These are phyloP conservation scores for Gentiana macrophylla DNA, from an alignment of 257 asterid genomes.

Conservation along the genomic window DNA sequence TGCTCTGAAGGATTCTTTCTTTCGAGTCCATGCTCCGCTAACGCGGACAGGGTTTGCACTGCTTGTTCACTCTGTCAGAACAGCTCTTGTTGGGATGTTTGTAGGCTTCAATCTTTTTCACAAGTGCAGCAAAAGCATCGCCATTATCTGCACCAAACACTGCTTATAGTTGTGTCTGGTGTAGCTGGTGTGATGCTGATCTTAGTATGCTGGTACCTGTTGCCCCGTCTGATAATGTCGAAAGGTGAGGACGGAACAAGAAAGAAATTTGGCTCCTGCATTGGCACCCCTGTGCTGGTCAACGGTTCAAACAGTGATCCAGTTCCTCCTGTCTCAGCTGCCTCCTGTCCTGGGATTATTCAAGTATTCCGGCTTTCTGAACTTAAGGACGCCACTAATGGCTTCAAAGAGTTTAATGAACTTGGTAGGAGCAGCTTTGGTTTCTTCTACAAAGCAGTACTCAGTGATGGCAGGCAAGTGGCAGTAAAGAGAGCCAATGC, in stretches of 20 bases:
- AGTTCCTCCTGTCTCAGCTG: slow-evolving; percentile 30
- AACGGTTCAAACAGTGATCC: slow-evolving; percentile 24
- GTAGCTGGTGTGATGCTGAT: slow-evolving; percentile 46
- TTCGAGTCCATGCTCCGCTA: slow-evolving; percentile 54
- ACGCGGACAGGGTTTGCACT: slow-evolving; percentile 84
- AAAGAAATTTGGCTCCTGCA: slow-evolving; percentile 22
- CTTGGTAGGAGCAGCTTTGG: slow-evolving; percentile 92
- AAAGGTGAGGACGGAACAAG: slow-evolving; percentile 27
- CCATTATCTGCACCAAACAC: slow-evolving; percentile 29
- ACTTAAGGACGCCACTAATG: slow-evolving; percentile 82
- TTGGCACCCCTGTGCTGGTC: slow-evolving; percentile 25
- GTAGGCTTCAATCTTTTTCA: slow-evolving; percentile 35
- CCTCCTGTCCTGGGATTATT: slow-evolving; percentile 60
- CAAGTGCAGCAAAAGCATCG: slow-evolving; percentile 24
- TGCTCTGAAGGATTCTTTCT: slow-evolving; percentile 74
- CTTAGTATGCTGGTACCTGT: slow-evolving; percentile 43
- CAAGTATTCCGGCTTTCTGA: slow-evolving; percentile 91
- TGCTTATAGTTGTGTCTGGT: slow-evolving; percentile 45
- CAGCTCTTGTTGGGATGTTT: slow-evolving; percentile 62
- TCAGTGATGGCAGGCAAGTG: slow-evolving; percentile 78
- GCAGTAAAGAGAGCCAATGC: slow-evolving; percentile 96
- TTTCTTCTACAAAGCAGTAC: slow-evolving; percentile 81
- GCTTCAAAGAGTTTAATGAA: slow-evolving; percentile 94
- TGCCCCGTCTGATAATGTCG: slow-evolving; percentile 27
- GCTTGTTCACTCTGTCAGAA: slow-evolving; percentile 93